Evolutionary conservation across 352 stramenopile species (phyloP).

Genomic region (Globisporangium barbulae): DNA sequence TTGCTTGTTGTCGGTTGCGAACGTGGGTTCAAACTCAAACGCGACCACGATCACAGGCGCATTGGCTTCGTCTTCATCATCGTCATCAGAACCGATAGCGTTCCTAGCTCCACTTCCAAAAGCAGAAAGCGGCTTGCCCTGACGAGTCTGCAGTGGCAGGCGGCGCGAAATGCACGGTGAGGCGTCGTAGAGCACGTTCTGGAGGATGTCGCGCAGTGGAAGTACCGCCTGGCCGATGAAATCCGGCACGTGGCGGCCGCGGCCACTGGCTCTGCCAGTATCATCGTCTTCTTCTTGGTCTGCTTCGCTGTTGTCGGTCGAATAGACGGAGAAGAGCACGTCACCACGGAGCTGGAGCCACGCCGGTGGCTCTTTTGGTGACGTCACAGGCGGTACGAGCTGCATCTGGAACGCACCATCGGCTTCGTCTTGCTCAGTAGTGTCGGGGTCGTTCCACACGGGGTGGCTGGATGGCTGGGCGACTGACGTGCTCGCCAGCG

Average conservation of each 20-base stretch:
- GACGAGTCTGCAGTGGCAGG: constrained; percentile 34
- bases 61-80: neutral
- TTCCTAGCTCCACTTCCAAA: neutral
- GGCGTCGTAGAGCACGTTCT: constrained; percentile 21
- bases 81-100: neutral
- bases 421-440: neutral
- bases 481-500: constrained; percentile 34
- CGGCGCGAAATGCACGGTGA: constrained; percentile 23
- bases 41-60: constrained; percentile 29
- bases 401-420: constrained; percentile 45
- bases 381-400: constrained; percentile 19
- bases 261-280: no score
- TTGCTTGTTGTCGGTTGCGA: constrained; percentile 8
- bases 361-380: constrained; percentile 19
- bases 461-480: constrained; percentile 25
- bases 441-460: constrained; percentile 37
- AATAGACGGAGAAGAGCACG: constrained; percentile 63
- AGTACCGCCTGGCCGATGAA: constrained; percentile 59
- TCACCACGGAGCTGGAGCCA: constrained; percentile 57
- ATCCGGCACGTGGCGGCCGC: constrained; percentile 20
- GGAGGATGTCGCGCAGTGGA: constrained; percentile 35
- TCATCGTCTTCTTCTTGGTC: neutral
- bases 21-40: constrained; percentile 46
- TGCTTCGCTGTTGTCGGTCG: constrained; percentile 6
- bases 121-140: constrained; percentile 27